Conservation (phyloP, 2,329 filamentous ascomycete species). For the Fusarium pseudonygamai region DNA sequence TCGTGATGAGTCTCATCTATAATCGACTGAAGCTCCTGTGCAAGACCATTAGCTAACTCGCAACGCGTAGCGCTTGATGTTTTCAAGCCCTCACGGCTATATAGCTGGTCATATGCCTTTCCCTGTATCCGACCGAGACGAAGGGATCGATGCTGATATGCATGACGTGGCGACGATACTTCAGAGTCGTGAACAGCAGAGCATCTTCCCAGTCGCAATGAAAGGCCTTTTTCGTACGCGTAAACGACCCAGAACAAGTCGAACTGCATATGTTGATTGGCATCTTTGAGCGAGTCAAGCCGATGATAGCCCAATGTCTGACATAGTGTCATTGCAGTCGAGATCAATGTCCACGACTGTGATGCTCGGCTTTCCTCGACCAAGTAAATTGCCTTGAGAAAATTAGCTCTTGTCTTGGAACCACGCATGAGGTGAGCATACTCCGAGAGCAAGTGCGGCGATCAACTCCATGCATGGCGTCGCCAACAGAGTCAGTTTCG, state of each 20-base stretch:
- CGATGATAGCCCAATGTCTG: slow-evolving; percentile 49
- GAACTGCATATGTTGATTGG: neutral
- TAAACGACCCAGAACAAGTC: slow-evolving; percentile 50
- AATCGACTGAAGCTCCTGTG: slow-evolving; percentile 11
- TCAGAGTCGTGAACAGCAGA: slow-evolving; percentile 48
- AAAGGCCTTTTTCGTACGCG: slow-evolving; percentile 49
- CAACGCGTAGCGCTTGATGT: neutral
- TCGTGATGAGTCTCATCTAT: slow-evolving; percentile 20
- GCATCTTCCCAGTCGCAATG: slow-evolving; percentile 47
- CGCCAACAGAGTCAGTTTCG: slow-evolving; percentile 45
- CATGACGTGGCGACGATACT: slow-evolving; percentile 37
- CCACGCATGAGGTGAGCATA: slow-evolving; percentile 9
- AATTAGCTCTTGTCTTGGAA: fast-evolving
- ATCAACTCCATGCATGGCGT: slow-evolving; percentile 46
- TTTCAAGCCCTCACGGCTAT: slow-evolving; percentile 37
- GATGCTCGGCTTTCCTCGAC: slow-evolving; percentile 47
- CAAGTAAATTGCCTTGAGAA: slow-evolving; percentile 43
- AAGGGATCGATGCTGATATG: slow-evolving; percentile 24
- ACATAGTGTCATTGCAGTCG: slow-evolving; percentile 47
- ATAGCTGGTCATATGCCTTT: slow-evolving; percentile 47
- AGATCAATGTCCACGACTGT: slow-evolving; percentile 50
- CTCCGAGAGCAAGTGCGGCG: slow-evolving; percentile 48
- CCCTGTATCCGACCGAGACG: slow-evolving; percentile 44
- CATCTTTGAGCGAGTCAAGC: neutral
- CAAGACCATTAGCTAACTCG: neutral